Percentiles rank a stretch among this genome's conserved stretches.
phyloP scores from a whole-genome alignment of 129 eudicot species.

The Glebionis coronaria region DNA sequence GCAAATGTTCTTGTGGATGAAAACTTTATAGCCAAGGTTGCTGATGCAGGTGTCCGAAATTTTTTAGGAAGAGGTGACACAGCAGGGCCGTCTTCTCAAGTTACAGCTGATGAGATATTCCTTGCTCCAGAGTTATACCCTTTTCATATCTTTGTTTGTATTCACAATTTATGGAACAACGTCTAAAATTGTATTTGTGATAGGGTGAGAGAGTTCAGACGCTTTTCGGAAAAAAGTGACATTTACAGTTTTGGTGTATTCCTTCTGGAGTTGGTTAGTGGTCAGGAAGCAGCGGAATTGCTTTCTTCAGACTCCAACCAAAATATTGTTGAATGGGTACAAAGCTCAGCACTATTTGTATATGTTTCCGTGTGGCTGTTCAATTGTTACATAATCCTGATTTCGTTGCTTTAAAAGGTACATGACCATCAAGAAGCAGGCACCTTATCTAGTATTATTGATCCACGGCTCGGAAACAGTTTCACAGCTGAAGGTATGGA shows the following conservation, averaged over 20 bases:
- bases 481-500: slow-evolving; percentile 87
- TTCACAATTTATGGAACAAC: slow-evolving; percentile 1
- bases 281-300: slow-evolving; percentile 60
- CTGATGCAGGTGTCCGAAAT: slow-evolving; percentile 91
- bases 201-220: slow-evolving; percentile 82
- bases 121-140: slow-evolving; percentile 83
- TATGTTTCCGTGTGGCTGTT: not conserved
- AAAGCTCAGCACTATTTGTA: not conserved
- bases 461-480: slow-evolving; percentile 70
- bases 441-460: slow-evolving; percentile 46
- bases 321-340: slow-evolving; percentile 79
- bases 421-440: slow-evolving; percentile 60
- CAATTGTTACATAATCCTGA: not conserved
- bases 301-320: slow-evolving; percentile 54
- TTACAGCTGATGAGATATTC: slow-evolving; percentile 69
- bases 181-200: slow-evolving; percentile 18
- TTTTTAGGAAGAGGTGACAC: slow-evolving; percentile 68
- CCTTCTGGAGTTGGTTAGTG: slow-evolving; percentile 81
- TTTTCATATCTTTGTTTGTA: slow-evolving; percentile 4
- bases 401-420: slow-evolving; percentile 34
- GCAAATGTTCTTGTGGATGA: slow-evolving; percentile 93
- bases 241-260: slow-evolving; percentile 89
- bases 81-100: slow-evolving; percentile 76
- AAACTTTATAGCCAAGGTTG: slow-evolving; percentile 88
- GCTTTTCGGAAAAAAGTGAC: slow-evolving; percentile 80